Percentiles rank a stretch among this genome's conserved stretches.
These are phyloP conservation scores for Ceratobasidium papillatum DNA, from an alignment of 1,284 basidiomycete species.

Conservation along the genomic window DNA sequence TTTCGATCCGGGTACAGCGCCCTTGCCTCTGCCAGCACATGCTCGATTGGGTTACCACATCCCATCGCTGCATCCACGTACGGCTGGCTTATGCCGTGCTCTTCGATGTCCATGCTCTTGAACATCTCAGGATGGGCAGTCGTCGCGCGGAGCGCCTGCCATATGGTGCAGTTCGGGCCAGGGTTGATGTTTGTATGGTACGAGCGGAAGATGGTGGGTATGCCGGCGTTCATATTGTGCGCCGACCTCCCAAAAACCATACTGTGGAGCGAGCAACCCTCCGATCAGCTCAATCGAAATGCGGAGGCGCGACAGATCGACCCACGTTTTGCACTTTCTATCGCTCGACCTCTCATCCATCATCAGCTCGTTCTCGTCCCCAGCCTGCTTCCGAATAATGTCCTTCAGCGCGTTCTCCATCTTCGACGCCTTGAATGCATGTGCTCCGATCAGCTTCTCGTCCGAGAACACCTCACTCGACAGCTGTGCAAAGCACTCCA, in stretches of 20 bases:
- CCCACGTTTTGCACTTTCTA: conserved; percentile 2
- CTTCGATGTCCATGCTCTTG: conserved; percentile 1
- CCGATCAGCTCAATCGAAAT: too few relatives aligned
- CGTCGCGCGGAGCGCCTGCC: conserved; percentile 14
- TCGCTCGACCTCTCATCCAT: not conserved
- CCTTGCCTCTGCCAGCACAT: conserved; percentile 17
- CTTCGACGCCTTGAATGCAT: conserved; percentile 12
- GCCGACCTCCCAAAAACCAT: conserved; percentile 1
- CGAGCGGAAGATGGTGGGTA: conserved; percentile 4
- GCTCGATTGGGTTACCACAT: conserved; percentile 12
- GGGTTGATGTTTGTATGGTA: not conserved
- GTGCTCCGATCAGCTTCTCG: not conserved
- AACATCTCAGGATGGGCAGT: conserved; percentile 22
- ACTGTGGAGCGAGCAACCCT: too few relatives aligned
- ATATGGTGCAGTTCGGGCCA: conserved; percentile 1
- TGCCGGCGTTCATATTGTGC: conserved; percentile 23
- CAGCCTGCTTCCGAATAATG: not conserved
- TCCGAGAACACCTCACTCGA: conserved; percentile 1
- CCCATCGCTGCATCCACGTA: conserved; percentile 30
- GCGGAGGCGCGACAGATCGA: too few relatives aligned
- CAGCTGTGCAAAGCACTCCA: not conserved
- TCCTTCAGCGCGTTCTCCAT: not conserved
- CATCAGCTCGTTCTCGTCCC: not conserved
- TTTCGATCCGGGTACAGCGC: not conserved
- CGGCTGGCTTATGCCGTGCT: not conserved